These are phyloP conservation scores for Chalaropsis ovoidea DNA, from an alignment of 2,329 filamentous ascomycete genomes.

Conservation along the genomic window DNA sequence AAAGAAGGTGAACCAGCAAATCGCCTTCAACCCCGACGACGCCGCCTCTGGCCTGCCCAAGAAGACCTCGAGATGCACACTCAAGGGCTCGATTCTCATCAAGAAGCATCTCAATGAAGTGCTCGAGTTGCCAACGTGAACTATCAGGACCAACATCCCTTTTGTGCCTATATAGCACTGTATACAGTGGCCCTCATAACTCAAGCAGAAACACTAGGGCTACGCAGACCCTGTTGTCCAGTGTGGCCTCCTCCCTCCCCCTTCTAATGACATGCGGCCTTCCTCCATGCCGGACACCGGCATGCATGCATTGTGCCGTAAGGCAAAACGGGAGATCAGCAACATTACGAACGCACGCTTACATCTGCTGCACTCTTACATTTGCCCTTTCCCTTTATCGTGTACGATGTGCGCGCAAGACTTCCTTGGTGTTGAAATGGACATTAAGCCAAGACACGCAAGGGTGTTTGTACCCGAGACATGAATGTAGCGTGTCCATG, in stretches of 20 bases:
- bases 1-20: constrained; percentile 56
- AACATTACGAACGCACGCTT: neutral
- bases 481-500: neutral
- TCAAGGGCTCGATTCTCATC: constrained; percentile 96
- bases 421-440: neutral
- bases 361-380: neutral
- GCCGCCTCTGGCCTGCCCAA: constrained; percentile 37
- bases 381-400: no score
- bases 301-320: neutral
- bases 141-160: neutral
- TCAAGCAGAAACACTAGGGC: neutral
- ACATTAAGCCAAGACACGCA: neutral
- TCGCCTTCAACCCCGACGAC: constrained; percentile 53
- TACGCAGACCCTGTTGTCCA: neutral
- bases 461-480: neutral
- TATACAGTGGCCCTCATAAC: neutral
- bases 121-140: constrained; percentile 39
- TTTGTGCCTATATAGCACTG: neutral
- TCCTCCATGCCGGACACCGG: neutral
- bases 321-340: neutral
- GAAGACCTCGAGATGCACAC: constrained; percentile 66
- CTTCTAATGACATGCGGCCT: neutral
- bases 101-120: constrained; percentile 95
- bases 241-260: neutral
- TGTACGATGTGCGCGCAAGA: neutral